Evolutionary conservation across 2,329 filamentous ascomycete species (phyloP), one percentile per base, ranked within the genome.

Genomic region (Didymellaceae sp.): DNA sequence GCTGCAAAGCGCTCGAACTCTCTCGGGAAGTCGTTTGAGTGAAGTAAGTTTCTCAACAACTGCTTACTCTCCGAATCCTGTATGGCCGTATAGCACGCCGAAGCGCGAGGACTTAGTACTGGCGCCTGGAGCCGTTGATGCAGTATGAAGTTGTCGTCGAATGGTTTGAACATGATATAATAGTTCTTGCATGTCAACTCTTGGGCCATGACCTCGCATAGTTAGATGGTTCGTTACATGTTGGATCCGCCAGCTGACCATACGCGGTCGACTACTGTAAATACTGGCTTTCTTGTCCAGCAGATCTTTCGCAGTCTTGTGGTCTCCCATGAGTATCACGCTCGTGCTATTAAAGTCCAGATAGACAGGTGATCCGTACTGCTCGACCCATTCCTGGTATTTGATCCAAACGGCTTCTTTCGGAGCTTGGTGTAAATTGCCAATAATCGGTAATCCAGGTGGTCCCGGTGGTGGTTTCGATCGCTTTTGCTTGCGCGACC

Each of bases 231-330:
- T 31, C 43, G 24, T 22, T 14, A 11, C 20, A 17, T 5, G 10
- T 17, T 17, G 6, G 9, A 3, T 5, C n/a, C 17, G 2, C 26
- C n/a, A 21, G 2, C 13, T 28, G 5, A 81, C 70, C 75, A 80
- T 77, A 20, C 76, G 74, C 10, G 52, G 49, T 13, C 52, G 35
- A 38, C 77, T 78, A 5, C 77, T 75, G 60, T 82, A 82, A 45
- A 78, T 75, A 13, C 74, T 75, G 0, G 77, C 76, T 31, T 77
- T 74, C 61, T 80, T 81, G 44, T 81, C 78, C 13, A 83, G 75
- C 9, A 82, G 63, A 13, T 82, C 79, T 18, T 75, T 77, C 0
- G 79, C 80, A 2, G 73, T 68, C 65, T 76, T 76, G 3, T 76
- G 75, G 34, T 79, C 75, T 50, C 79, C 78, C 51, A 84, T 74